Base-by-base conservation (phyloP, 257 asterid species). In the Rehmannia glutinosa region DNA sequence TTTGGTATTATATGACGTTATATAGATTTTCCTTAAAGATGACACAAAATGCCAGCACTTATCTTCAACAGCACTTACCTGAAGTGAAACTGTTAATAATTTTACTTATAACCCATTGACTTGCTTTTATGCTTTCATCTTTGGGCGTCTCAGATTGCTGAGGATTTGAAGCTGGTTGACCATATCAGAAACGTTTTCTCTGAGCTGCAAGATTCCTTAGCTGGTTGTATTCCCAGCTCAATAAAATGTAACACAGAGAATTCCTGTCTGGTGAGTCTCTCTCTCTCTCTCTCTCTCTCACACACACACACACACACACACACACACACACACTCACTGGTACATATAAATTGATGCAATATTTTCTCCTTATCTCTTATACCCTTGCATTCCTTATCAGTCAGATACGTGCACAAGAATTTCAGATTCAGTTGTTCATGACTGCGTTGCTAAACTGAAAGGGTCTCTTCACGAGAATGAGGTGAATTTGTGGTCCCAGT, bases 101-200 rank as follows among this genome's bases (percentile, higher is more conserved):
- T n/a, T n/a, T n/a, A n/a, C 47, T 21, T 49, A 15, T 46, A 27
- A 12, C 54, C 13, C 12, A 50, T 20, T 23, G 35, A 58, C 65
- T 57, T 54, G 49, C 62, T 25, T 69, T 16, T 66, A 11, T 51
- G 28, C 32, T 61, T 74, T 71, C 42, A 27, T 70, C 60, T 73
- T 77, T 71, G 76, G 36, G 62, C 41, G 65, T 56, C 67, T 73
- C 83, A 93, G 98, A 82, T 90, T 63, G 72, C 93, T 15, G 97
- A 93, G 82, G 96, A 88, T 82, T 63, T 81, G 76, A 82, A 81
- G 77, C 72, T 82, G 74, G 80, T 93, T 50, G 83, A 85, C 62
- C 84, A 81, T 72, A 80, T 93, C 76, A 79, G 87, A 78, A 81
- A 76, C 73, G 75, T 73, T 55, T 81, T 93, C 64, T 66, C 61